A percentile compares a stretch with the other conserved stretches of the same genome.
Evolutionary conservation across 176 grass and related monocot genomes (phyloP).

Genomic region (Hordeum vulgare): DNA sequence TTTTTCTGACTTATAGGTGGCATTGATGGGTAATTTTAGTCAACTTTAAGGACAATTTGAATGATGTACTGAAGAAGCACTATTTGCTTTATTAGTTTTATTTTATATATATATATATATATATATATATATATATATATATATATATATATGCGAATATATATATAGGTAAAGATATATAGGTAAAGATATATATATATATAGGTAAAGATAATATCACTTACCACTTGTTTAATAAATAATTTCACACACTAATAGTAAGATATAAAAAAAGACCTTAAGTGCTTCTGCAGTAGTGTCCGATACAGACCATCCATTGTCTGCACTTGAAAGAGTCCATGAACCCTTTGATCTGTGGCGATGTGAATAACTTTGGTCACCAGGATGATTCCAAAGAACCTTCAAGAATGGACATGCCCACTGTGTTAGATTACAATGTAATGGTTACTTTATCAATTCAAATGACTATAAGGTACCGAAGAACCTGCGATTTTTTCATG

Average conservation of each 20-base stretch:
- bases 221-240: background rate
- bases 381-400: constrained; percentile 44
- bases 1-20: no score
- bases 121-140: no score
- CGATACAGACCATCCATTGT: constrained; percentile 55
- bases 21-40: no score
- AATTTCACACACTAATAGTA: background rate
- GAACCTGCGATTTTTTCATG: constrained; percentile 53
- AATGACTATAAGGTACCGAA: background rate
- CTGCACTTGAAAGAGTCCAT: constrained; percentile 52
- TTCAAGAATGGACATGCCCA: constrained; percentile 3
- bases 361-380: constrained; percentile 45
- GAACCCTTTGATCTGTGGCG: constrained; percentile 54
- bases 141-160: no score
- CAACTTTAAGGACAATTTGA: no score
- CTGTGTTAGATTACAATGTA: background rate
- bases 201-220: no score
- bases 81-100: no score
- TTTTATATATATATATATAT: no score
- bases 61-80: no score
- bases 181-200: no score
- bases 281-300: constrained; percentile 55
- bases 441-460: background rate
- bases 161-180: no score
- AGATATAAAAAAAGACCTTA: constrained; percentile 12